Evolutionary conservation across 1,284 basidiomycete species (phyloP).

Genomic region (Fomitopsis betulina): DNA sequence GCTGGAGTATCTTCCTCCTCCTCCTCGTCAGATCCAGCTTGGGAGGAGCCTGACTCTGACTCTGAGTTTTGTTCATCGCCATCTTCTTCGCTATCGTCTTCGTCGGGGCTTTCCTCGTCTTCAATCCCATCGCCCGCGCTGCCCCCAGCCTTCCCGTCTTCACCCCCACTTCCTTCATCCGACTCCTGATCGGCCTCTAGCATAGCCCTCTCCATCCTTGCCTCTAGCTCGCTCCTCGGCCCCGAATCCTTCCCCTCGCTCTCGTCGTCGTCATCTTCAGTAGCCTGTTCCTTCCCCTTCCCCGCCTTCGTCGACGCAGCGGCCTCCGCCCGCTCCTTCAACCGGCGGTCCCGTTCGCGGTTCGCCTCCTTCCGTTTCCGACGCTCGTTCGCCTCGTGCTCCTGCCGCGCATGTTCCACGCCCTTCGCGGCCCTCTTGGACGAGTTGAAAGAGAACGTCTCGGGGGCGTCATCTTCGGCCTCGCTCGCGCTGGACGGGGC

Average conservation of each 20-base stretch:
- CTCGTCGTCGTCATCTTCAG: background rate
- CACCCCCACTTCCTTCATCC: conserved; percentile 26
- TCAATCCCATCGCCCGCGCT: conserved; percentile 1
- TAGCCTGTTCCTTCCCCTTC: background rate
- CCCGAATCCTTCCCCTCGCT: background rate
- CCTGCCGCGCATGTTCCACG: conserved; percentile 19
- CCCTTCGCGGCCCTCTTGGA: conserved; percentile 25
- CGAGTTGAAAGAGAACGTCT: conserved; percentile 26
- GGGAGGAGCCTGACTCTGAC: background rate
- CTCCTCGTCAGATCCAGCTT: too few relatives aligned
- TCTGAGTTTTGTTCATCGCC: background rate
- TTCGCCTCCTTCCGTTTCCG: conserved; percentile 28
- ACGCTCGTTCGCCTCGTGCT: conserved; percentile 23
- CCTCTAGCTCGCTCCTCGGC: conserved; percentile 17
- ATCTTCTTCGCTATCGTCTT: background rate
- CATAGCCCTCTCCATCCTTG: conserved; percentile 31
- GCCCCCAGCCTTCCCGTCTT: conserved; percentile 4
- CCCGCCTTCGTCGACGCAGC: too few relatives aligned
- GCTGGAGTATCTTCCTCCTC: background rate
- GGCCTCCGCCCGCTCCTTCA: conserved; percentile 26
- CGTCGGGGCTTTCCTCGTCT: background rate
- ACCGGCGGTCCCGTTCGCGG: conserved; percentile 20
- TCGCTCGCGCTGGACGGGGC: background rate
- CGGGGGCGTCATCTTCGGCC: conserved; percentile 26
- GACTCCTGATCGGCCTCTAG: conserved; percentile 26